Evolutionary conservation across 139 green algal genomes (phyloP).

Genomic region (Pleodorina starrii): DNA sequence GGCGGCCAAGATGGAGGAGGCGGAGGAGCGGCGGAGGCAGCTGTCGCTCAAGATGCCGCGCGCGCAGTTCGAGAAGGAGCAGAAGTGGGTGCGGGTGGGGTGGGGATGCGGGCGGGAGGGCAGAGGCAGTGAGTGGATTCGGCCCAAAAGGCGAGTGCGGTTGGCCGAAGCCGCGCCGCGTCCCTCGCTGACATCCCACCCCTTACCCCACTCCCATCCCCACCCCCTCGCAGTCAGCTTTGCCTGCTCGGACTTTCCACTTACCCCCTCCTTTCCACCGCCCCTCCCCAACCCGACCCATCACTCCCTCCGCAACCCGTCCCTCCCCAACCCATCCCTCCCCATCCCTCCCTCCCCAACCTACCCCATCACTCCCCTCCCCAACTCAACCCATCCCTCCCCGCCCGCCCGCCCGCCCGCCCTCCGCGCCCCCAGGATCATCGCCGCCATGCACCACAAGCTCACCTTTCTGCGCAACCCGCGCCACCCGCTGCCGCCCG

Average conservation of each 20-base stretch:
- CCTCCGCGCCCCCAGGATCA: slow-evolving; percentile 64
- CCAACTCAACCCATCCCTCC: too few species aligned
- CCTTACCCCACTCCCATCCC: too few species aligned
- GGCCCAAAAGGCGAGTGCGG: too few species aligned
- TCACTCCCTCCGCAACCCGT: neutral
- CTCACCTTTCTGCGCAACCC: slow-evolving; percentile 81
- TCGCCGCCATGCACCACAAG: slow-evolving; percentile 78
- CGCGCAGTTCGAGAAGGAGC: slow-evolving; percentile 72
- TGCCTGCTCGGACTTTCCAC: neutral
- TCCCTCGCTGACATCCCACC: too few species aligned
- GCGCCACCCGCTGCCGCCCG: slow-evolving; percentile 63
- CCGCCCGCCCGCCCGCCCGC: too few species aligned
- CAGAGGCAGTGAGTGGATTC: too few species aligned
- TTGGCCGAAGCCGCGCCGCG: too few species aligned
- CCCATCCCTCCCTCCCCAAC: too few species aligned
- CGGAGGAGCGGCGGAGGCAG: slow-evolving; percentile 59
- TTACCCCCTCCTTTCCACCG: neutral
- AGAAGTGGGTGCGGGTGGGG: slow-evolving; percentile 69
- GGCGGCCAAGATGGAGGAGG: slow-evolving; percentile 55
- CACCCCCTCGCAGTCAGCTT: too few species aligned
- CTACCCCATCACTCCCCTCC: too few species aligned
- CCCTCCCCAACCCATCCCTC: neutral
- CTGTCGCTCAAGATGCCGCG: slow-evolving; percentile 72
- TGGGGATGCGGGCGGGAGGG: too few species aligned
- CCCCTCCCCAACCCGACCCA: neutral